Evolutionary conservation across 1,284 basidiomycete species (phyloP), one percentile per base, ranked within the genome.

Genomic region (Tausonia pullulans): DNA sequence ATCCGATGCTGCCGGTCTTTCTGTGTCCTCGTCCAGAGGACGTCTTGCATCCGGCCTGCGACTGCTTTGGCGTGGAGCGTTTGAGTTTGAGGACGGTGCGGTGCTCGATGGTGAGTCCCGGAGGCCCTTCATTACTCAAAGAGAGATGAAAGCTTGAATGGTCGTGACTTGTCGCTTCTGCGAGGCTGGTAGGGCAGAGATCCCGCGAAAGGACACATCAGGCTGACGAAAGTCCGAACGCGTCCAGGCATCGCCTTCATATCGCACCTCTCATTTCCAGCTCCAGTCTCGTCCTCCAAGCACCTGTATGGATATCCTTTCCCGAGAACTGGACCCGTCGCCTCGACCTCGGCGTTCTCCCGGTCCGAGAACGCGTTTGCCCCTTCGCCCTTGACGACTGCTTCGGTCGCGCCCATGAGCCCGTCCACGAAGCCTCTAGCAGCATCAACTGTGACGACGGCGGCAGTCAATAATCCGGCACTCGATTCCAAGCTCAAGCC

Each of bases 191-290:
- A 9, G 41, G 40, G 8, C 4, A 57, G 56, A 44, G 41, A 13
- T 3, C 9, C 39, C 16, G 40, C 9, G 45, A 48, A 48, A 27
- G 16, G 46, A 27, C 46, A 5, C 27, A 9, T 16, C 27, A 9
- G 39, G 40, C 43, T 13, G 39, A 48, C 59, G 8, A 13, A 6
- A 46, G n/a, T 16, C 43, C 11, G 2, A 9, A 9, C 48, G 27
- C 50, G 7, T 9, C 11, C 49, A 60, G 59, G 61, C 5, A 63
- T 63, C 16, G 61, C 61, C 55, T 63, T 63, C 46, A 63, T 63
- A 41, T 63, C 61, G 5, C 61, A 63, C 55, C 61, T 63, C 54
- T 39, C 46, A n/a, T 63, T 50, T 49, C 61, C n/a, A 9, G 9
- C 48, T 50, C n/a, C 48, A n/a, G 48, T 50, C 48, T n/a, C 27